Evolutionary conservation across 371 early-diverging fungal genomes (phyloP).

Genomic region (Vairimorpha ceranae): DNA sequence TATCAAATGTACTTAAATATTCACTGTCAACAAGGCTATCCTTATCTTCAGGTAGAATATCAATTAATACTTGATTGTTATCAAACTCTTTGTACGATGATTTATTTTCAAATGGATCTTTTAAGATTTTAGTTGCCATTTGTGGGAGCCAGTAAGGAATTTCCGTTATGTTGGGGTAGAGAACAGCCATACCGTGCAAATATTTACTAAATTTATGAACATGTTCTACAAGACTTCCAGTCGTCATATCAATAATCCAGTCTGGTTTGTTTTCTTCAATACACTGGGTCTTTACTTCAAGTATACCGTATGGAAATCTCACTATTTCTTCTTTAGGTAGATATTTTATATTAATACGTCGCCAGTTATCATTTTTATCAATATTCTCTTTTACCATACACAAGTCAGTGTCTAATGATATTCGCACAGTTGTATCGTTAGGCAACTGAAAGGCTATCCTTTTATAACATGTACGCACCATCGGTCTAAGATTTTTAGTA

Average conservation of each 20-base stretch:
- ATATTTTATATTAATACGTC: slow-evolving; percentile 72
- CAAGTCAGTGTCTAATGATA: slow-evolving; percentile 90
- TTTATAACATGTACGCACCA: slow-evolving; percentile 86
- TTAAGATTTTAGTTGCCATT: slow-evolving; percentile 67
- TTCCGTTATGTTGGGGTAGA: slow-evolving; percentile 77
- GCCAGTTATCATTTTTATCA: slow-evolving; percentile 66
- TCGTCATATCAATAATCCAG: slow-evolving; percentile 84
- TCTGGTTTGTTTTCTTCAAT: slow-evolving; percentile 76
- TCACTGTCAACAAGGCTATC: slow-evolving; percentile 3
- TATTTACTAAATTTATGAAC: slow-evolving; percentile 96
- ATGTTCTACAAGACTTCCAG: slow-evolving; percentile 79
- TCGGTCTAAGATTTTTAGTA: slow-evolving; percentile 72
- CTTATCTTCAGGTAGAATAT: slow-evolving; percentile 66
- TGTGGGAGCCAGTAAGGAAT: slow-evolving; percentile 94
- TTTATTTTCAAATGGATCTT: slow-evolving; percentile 33
- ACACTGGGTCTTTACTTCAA: slow-evolving; percentile 88
- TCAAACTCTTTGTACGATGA: slow-evolving; percentile 21
- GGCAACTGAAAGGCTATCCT: slow-evolving; percentile 97
- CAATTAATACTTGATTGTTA: slow-evolving; percentile 63
- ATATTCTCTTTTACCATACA: slow-evolving; percentile 78
- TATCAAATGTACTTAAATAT: slow-evolving; percentile 17
- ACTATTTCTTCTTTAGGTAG: slow-evolving; percentile 70
- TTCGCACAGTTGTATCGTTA: slow-evolving; percentile 89
- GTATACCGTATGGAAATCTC: slow-evolving; percentile 86
- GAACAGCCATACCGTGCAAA: slow-evolving; percentile 84